Evolutionary conservation across 305 asterid genomes (phyloP).

Genomic region (Fraxinus albicans): DNA sequence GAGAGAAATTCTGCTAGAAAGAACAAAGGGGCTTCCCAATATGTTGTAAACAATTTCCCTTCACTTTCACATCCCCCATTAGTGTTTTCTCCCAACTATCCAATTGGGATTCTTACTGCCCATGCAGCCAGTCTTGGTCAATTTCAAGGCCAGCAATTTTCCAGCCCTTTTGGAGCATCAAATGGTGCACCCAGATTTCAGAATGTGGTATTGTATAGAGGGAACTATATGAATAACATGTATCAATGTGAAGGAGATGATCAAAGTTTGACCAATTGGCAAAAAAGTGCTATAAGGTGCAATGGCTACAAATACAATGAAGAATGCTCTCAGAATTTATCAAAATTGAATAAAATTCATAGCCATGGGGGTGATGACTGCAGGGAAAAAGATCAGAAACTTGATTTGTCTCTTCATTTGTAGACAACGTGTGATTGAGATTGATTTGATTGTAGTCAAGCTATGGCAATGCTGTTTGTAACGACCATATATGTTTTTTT

Average conservation of each 20-base stretch:
- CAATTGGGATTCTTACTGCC: conserved; percentile 39
- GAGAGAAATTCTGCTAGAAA: conserved; percentile 55
- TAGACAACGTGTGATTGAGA: conserved; percentile 24
- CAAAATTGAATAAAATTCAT: not conserved
- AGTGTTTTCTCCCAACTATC: conserved; percentile 37
- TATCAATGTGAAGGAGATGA: conserved; percentile 27
- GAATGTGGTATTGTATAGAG: conserved; percentile 25
- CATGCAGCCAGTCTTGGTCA: conserved; percentile 43
- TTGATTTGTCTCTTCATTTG: conserved; percentile 88
- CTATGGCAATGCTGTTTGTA: not conserved
- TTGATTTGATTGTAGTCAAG: conserved; percentile 11
- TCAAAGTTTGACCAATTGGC: conserved; percentile 36
- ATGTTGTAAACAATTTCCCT: conserved; percentile 14
- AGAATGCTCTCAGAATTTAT: conserved; percentile 15
- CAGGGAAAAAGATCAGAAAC: conserved; percentile 42
- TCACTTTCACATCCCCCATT: conserved; percentile 36
- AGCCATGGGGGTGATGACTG: conserved; percentile 25
- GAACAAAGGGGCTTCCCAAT: conserved; percentile 34
- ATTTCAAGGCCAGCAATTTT: conserved; percentile 25
- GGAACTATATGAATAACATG: conserved; percentile 29
- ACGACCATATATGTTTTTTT: not conserved
- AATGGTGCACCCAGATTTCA: conserved; percentile 36
- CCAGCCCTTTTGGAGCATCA: conserved; percentile 29
- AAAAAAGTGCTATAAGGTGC: conserved; percentile 18
- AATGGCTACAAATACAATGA: conserved; percentile 18